Conservation (phyloP, 148 eudicot genomes). For the Rhododendron simsii region DNA sequence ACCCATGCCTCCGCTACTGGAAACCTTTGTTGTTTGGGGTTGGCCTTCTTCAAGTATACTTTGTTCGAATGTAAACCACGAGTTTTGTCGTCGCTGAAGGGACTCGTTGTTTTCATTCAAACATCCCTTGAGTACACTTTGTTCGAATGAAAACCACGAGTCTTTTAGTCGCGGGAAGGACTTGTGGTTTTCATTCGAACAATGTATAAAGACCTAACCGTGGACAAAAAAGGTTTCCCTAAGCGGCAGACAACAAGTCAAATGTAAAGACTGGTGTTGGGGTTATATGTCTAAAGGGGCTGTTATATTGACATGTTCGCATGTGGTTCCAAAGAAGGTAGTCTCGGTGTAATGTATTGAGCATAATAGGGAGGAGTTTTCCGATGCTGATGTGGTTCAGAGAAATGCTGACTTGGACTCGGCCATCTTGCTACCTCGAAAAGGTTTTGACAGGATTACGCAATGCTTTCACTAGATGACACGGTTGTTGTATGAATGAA, state of each 20-base stretch:
- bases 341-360: background rate
- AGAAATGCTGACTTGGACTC: background rate
- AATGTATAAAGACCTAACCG: too few relatives aligned
- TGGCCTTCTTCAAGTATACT: too few relatives aligned
- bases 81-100: too few relatives aligned
- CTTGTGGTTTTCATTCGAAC: background rate
- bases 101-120: too few relatives aligned
- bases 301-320: background rate
- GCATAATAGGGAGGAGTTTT: background rate
- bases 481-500: background rate
- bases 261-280: background rate
- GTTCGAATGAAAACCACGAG: background rate
- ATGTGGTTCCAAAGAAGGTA: background rate
- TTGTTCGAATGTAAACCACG: too few relatives aligned
- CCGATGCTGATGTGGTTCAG: background rate
- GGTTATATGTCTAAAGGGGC: background rate
- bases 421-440: background rate
- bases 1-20: background rate
- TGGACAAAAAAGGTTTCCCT: too few relatives aligned
- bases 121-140: background rate
- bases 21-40: too few relatives aligned
- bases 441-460: background rate
- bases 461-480: background rate
- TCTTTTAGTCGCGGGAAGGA: background rate
- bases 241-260: too few relatives aligned